phyloP scores from a whole-genome alignment of 345 rosid species.

The Passiflora organensis region DNA sequence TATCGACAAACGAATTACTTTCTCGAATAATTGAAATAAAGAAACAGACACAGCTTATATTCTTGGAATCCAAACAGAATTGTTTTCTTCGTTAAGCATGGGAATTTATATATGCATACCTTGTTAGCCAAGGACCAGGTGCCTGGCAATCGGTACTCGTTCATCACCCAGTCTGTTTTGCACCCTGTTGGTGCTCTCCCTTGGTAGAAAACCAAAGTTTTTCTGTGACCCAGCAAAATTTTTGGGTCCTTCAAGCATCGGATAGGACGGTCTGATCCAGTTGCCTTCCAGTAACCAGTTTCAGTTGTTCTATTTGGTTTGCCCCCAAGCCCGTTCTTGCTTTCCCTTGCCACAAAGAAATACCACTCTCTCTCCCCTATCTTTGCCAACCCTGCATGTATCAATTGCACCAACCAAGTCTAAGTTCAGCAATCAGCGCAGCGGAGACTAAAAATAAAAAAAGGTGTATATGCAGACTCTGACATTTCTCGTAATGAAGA shows the following conservation, averaged over 20 bases:
- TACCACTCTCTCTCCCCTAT: slow-evolving; percentile 40
- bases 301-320: slow-evolving; percentile 25
- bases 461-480: too few species aligned
- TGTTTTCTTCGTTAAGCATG: too few species aligned
- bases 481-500: too few species aligned
- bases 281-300: slow-evolving; percentile 33
- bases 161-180: slow-evolving; percentile 43
- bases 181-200: slow-evolving; percentile 32
- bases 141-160: slow-evolving; percentile 28
- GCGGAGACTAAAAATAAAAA: too few species aligned
- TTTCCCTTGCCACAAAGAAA: slow-evolving; percentile 30
- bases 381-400: slow-evolving; percentile 21
- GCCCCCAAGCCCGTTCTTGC: slow-evolving; percentile 17
- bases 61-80: too few species aligned
- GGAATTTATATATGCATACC: too few species aligned
- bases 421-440: too few species aligned
- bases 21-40: neutral
- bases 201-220: slow-evolving; percentile 31
- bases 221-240: slow-evolving; percentile 18
- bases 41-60: too few species aligned
- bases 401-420: neutral
- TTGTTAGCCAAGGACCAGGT: slow-evolving; percentile 4
- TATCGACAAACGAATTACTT: neutral
- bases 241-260: slow-evolving; percentile 14
- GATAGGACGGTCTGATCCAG: slow-evolving; percentile 29